Evolutionary conservation across 2,329 filamentous ascomycete genomes (phyloP).

Genomic region (Talaromyces sp.): DNA sequence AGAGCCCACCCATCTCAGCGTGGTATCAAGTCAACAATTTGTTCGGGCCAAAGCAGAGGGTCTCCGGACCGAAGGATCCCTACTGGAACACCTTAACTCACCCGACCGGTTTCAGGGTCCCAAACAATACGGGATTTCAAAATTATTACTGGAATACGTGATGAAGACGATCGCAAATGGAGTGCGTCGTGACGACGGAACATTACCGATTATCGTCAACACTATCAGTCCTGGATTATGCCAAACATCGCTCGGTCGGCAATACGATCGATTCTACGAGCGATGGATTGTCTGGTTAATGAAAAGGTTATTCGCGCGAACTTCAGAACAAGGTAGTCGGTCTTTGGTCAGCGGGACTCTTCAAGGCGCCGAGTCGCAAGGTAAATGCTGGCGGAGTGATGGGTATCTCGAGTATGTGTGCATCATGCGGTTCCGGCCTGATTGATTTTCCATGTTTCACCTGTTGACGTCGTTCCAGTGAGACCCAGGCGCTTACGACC

Average conservation of each 20-base stretch:
- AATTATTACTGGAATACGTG: slow-evolving; percentile 47
- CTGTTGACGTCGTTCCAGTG: slow-evolving; percentile 29
- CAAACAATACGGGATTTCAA: slow-evolving; percentile 46
- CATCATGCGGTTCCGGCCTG: neutral
- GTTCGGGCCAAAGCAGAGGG: slow-evolving; percentile 35
- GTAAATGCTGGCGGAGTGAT: slow-evolving; percentile 49
- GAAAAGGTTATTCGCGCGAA: slow-evolving; percentile 44
- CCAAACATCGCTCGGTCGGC: slow-evolving; percentile 44
- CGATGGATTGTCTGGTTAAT: slow-evolving; percentile 38
- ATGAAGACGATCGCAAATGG: slow-evolving; percentile 41
- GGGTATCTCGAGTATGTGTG: slow-evolving; percentile 37
- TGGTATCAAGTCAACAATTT: slow-evolving; percentile 50
- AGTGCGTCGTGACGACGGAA: slow-evolving; percentile 35
- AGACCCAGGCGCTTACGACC: slow-evolving; percentile 36
- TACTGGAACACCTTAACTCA: slow-evolving; percentile 41
- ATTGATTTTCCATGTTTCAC: neutral
- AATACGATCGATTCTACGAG: slow-evolving; percentile 41
- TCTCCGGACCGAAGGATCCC: slow-evolving; percentile 31
- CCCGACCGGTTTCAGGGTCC: slow-evolving; percentile 31
- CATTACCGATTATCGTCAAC: slow-evolving; percentile 47
- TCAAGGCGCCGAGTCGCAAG: slow-evolving; percentile 47
- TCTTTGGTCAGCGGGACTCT: slow-evolving; percentile 46
- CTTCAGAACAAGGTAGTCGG: slow-evolving; percentile 48
- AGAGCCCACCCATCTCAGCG: slow-evolving; percentile 44
- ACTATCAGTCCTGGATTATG: slow-evolving; percentile 51